These are phyloP conservation scores for Sclerotinia glacialis DNA, from an alignment of 2,329 filamentous ascomycete species.

Conservation along the genomic window DNA sequence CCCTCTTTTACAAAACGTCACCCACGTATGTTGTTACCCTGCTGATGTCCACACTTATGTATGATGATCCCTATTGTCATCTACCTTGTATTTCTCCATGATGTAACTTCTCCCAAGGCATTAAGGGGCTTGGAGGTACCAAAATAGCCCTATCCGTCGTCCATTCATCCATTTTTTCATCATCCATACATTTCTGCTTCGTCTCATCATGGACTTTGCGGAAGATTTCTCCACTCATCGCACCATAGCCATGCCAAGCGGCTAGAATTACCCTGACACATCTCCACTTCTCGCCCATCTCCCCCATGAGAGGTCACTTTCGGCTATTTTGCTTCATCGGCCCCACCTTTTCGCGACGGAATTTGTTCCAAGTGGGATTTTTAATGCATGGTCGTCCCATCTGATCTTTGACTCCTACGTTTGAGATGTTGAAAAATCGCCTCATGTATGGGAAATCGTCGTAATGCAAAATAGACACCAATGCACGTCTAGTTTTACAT, in stretches of 20 bases:
- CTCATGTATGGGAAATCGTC: conserved; percentile 4
- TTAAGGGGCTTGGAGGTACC: not conserved
- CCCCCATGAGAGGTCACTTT: conserved; percentile 2
- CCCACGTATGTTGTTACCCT: not conserved
- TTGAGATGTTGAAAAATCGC: conserved; percentile 10
- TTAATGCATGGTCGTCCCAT: not conserved
- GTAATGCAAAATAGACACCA: not conserved
- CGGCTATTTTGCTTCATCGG: not conserved
- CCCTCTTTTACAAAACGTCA: not conserved
- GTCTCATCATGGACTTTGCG: conserved; percentile 5
- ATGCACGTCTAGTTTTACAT: not conserved
- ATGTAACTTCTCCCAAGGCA: not conserved
- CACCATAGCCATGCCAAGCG: conserved; percentile 12
- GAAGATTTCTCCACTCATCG: not conserved
- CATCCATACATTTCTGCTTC: conserved; percentile 14
- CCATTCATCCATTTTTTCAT: not conserved
- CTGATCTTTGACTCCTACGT: conserved; percentile 1
- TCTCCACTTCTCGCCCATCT: conserved; percentile 1
- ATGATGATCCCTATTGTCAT: not conserved
- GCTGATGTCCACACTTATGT: not conserved
- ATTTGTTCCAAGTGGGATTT: conserved; percentile 7
- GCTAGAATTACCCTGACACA: conserved; percentile 1
- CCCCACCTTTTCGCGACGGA: conserved; percentile 7
- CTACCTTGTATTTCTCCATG: not conserved
- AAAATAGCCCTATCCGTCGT: conserved; percentile 13